Conservation (phyloP, 1,139 yeast genomes). For the Citeromyces hawaiiensis region DNA sequence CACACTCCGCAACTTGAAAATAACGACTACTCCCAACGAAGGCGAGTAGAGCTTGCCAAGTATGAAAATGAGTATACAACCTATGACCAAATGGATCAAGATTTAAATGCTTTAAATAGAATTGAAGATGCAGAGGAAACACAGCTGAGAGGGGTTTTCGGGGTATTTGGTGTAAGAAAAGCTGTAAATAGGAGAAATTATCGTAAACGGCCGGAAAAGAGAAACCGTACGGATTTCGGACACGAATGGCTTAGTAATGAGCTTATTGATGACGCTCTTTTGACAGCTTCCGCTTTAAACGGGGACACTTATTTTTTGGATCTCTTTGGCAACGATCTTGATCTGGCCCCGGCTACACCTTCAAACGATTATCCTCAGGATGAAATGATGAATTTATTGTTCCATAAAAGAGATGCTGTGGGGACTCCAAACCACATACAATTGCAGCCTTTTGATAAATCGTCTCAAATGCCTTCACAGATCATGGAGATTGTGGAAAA, state of each 20-base stretch:
- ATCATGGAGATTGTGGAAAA: slow-evolving; percentile 33
- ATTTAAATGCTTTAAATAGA: slow-evolving; percentile 27
- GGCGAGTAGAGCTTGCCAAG: slow-evolving; percentile 59
- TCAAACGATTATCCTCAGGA: slow-evolving; percentile 9
- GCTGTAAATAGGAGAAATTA: slow-evolving; percentile 9
- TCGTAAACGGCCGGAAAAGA: slow-evolving; percentile 1
- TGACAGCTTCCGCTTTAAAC: slow-evolving; percentile 63
- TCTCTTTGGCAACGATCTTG: slow-evolving; percentile 23
- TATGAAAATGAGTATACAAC: slow-evolving; percentile 47
- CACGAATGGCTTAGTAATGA: slow-evolving; percentile 60
- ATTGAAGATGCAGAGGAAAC: slow-evolving; percentile 39
- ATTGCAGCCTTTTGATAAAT: slow-evolving; percentile 4
- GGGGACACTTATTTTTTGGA: slow-evolving; percentile 49
- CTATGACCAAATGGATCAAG: slow-evolving; percentile 75
- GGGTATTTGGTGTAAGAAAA: slow-evolving; percentile 43
- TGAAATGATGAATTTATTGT: slow-evolving; percentile 36
- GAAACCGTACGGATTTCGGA: slow-evolving; percentile 11
- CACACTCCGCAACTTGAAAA: slow-evolving; percentile 14
- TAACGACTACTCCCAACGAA: slow-evolving; percentile 38
- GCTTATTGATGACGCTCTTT: slow-evolving; percentile 53
- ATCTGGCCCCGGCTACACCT: neutral
- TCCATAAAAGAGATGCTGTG: slow-evolving; percentile 23
- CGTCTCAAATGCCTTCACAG: slow-evolving; percentile 18
- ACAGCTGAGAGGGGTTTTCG: slow-evolving; percentile 66
- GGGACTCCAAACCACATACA: slow-evolving; percentile 4